Evolutionary conservation across 2,329 filamentous ascomycete species (phyloP).

Genomic region (Rhytidhysteron rufulum): DNA sequence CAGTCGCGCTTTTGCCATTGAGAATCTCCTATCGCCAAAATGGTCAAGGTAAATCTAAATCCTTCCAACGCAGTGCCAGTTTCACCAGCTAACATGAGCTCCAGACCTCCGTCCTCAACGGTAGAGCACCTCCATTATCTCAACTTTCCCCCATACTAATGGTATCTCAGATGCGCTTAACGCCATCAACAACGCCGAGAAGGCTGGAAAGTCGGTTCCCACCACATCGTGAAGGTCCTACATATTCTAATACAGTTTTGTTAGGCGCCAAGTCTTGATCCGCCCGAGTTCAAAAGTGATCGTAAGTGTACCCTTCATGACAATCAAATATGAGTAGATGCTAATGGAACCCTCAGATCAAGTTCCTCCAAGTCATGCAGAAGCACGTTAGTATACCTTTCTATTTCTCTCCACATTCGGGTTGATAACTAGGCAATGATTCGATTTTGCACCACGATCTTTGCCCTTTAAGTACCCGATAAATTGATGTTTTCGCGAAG

Average conservation of each 20-base stretch:
- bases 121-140: no score
- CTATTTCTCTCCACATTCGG: slow-evolving; percentile 61
- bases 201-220: slow-evolving; percentile 99
- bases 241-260: no score
- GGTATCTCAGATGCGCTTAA: slow-evolving; percentile 99
- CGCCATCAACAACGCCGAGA: slow-evolving; percentile 99
- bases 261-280: slow-evolving; percentile 98
- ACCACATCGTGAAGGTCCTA: no score
- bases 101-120: slow-evolving; percentile 99
- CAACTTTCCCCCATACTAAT: no score
- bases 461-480: slow-evolving; percentile 99
- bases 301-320: no score
- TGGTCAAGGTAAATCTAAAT: no score
- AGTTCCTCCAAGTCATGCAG: slow-evolving; percentile 99
- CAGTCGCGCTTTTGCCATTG: slow-evolving; percentile 60
- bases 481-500: slow-evolving; percentile 74
- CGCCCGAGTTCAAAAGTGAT: slow-evolving; percentile 99
- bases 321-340: no score
- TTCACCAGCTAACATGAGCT: no score
- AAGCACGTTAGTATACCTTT: slow-evolving; percentile 64
- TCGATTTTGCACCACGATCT: slow-evolving; percentile 73
- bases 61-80: no score
- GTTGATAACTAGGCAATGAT: slow-evolving; percentile 99
- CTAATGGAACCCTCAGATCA: no score
- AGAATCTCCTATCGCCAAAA: slow-evolving; percentile 85